phyloP scores from a whole-genome alignment of 108 stramenopile species.

The Cyclotella cryptica region DNA sequence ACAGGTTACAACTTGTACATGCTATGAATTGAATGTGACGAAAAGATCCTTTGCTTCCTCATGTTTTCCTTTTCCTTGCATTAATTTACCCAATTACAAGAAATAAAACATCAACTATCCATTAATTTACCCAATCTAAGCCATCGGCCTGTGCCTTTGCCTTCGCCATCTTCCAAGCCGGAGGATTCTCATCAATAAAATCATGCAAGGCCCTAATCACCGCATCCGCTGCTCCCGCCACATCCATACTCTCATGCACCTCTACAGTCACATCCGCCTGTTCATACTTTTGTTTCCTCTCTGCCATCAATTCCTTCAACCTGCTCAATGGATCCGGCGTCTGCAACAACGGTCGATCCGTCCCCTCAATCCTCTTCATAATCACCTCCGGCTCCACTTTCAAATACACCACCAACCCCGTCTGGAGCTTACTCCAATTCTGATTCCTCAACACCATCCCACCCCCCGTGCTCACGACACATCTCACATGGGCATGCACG shows the following conservation, averaged over 20 bases:
- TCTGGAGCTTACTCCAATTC: slow-evolving; percentile 94
- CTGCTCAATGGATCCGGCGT: slow-evolving; percentile 75
- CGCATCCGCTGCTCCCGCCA: slow-evolving; percentile 56
- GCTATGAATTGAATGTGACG: too few species aligned
- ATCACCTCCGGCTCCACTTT: slow-evolving; percentile 85
- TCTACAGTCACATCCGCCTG: slow-evolving; percentile 86
- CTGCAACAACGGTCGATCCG: slow-evolving; percentile 84
- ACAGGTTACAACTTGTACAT: too few species aligned
- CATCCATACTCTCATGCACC: slow-evolving; percentile 63
- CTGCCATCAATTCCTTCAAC: slow-evolving; percentile 64
- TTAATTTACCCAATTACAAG: neutral
- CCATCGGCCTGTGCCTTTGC: slow-evolving; percentile 84
- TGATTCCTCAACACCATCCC: slow-evolving; percentile 48
- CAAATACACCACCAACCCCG: slow-evolving; percentile 93
- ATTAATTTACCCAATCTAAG: slow-evolving; percentile 85
- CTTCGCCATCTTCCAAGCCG: slow-evolving; percentile 86
- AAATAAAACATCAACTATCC: neutral
- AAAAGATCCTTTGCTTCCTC: too few species aligned
- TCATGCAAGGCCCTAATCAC: slow-evolving; percentile 76
- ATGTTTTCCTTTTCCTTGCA: too few species aligned
- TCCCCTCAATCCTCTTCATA: slow-evolving; percentile 74
- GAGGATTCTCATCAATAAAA: slow-evolving; percentile 94
- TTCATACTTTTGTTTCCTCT: slow-evolving; percentile 71
- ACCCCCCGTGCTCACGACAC: slow-evolving; percentile 57
- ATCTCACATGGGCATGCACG: slow-evolving; percentile 86